Percentiles rank a stretch among this genome's conserved stretches.
phyloP scores from a whole-genome alignment of 1,284 basidiomycete species.

The Cerioporus squamosus region DNA sequence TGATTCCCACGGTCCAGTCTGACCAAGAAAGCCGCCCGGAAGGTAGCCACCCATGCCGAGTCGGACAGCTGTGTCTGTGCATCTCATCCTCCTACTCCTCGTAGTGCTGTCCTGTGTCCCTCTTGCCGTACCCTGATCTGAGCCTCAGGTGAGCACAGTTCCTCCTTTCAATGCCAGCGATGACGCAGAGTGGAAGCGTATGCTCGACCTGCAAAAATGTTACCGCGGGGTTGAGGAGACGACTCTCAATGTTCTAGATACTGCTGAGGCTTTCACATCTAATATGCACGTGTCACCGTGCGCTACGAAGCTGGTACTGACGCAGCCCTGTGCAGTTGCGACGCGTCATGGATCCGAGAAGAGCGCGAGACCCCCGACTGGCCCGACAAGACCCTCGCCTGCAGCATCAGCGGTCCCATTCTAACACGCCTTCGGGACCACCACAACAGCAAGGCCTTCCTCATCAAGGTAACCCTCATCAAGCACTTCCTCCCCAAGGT shows the following conservation, averaged over 20 bases:
- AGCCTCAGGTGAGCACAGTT: not conserved
- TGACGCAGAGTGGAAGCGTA: constrained; percentile 89
- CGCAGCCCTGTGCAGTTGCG: not conserved
- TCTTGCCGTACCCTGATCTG: not conserved
- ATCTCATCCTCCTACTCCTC: not conserved
- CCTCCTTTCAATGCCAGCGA: constrained; percentile 42
- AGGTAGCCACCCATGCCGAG: too few species aligned
- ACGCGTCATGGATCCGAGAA: constrained; percentile 73
- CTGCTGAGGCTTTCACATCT: constrained; percentile 63
- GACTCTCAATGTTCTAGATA: constrained; percentile 86
- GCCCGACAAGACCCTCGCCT: constrained; percentile 69
- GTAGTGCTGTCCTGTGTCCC: not conserved
- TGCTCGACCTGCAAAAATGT: constrained; percentile 57
- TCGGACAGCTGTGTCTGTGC: not conserved
- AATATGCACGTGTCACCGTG: not conserved
- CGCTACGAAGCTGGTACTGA: not conserved
- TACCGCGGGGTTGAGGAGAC: constrained; percentile 65
- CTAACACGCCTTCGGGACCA: constrained; percentile 42
- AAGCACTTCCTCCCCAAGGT: constrained; percentile 17
- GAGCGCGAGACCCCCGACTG: constrained; percentile 78
- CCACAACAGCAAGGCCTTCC: constrained; percentile 21
- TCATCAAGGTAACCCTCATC: too few species aligned
- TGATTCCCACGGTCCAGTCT: too few species aligned
- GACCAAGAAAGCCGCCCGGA: too few species aligned
- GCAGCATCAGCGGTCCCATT: constrained; percentile 48